A percentile compares a stretch with the other conserved stretches of the same genome.
Evolutionary conservation across 176 grass and related monocot species (phyloP).

Genomic region (Musa troglodytarum): DNA sequence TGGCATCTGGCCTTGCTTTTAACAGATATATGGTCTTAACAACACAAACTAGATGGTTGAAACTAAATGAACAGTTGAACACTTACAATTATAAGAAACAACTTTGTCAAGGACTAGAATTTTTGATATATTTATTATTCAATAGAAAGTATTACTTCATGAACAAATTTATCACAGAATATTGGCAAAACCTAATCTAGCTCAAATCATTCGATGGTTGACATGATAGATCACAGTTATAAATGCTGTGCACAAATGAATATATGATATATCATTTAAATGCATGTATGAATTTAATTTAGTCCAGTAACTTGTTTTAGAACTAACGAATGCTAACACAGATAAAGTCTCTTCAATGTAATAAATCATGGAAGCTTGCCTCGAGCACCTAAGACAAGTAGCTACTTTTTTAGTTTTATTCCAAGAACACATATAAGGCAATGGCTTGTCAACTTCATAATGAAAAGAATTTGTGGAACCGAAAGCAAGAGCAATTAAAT

Average conservation of each 20-base stretch:
- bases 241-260: too few species aligned
- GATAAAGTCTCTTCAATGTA: not conserved
- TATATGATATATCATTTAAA: not conserved
- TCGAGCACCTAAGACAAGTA: not conserved
- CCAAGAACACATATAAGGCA: not conserved
- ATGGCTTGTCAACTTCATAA: not conserved
- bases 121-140: too few species aligned
- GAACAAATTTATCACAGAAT: too few species aligned
- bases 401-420: not conserved
- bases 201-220: too few species aligned
- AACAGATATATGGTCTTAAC: too few species aligned
- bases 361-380: not conserved
- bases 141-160: too few species aligned
- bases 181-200: too few species aligned
- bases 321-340: not conserved
- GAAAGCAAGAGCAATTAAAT: not conserved
- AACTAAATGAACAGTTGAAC: not conserved
- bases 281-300: not conserved
- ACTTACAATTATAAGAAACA: not conserved
- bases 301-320: not conserved
- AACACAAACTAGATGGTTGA: not conserved
- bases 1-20: too few species aligned
- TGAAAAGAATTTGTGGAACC: not conserved
- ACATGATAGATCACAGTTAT: too few species aligned
- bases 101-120: not conserved